Conservation (phyloP, 805 yeast species). For the Metschnikowia koreensis region DNA sequence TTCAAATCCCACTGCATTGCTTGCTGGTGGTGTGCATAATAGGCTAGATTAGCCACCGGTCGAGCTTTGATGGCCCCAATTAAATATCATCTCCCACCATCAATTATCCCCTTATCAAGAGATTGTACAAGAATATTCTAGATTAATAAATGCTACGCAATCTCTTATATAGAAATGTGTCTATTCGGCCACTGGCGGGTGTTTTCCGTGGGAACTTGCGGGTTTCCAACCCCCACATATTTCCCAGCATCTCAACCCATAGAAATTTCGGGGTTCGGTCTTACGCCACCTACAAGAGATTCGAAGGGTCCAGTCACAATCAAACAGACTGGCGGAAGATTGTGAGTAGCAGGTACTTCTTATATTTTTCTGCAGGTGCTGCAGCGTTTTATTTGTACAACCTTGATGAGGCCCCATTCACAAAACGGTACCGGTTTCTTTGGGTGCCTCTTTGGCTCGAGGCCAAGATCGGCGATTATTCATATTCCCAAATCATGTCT, state of each 20-base stretch:
- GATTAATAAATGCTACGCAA: neutral
- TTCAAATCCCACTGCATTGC: neutral
- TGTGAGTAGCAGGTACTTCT: conserved; percentile 26
- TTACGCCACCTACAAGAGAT: conserved; percentile 22
- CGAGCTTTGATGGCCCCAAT: no score
- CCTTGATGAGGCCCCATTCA: conserved; percentile 77
- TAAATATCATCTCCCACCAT: neutral
- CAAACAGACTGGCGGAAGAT: conserved; percentile 13
- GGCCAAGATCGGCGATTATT: conserved; percentile 54
- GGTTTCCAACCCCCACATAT: no score
- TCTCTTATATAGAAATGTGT: neutral
- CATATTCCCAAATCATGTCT: conserved; percentile 58
- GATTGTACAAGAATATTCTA: no score
- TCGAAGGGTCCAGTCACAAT: conserved; percentile 9
- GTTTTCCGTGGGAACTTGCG: neutral
- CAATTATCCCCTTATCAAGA: neutral
- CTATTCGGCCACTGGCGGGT: neutral
- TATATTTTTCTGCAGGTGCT: conserved; percentile 29
- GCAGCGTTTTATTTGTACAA: conserved; percentile 32
- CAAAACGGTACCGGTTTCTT: conserved; percentile 68
- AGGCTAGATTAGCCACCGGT: neutral
- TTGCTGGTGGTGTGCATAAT: neutral
- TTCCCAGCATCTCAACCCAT: neutral
- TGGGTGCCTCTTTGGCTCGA: conserved; percentile 71
- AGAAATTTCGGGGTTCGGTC: neutral